These are phyloP conservation scores for Plasmodium fragile DNA, from an alignment of 169 alveolate species.

Conservation along the genomic window DNA sequence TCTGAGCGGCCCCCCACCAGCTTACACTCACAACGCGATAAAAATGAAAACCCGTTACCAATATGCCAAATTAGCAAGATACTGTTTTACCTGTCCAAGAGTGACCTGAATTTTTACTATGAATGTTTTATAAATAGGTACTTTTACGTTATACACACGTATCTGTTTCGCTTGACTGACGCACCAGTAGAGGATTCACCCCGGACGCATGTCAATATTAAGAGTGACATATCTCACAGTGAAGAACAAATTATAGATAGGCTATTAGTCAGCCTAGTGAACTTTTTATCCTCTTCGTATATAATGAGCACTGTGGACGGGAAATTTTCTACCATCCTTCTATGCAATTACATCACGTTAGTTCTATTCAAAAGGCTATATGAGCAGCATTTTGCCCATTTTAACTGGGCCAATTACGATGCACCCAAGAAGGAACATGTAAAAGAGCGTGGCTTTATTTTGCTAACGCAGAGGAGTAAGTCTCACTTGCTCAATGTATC, in stretches of 20 bases:
- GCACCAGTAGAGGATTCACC: background rate
- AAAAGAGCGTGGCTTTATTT: conserved; percentile 4
- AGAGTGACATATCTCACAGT: background rate
- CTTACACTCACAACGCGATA: background rate
- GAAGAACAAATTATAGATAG: conserved; percentile 28
- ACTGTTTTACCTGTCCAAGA: conserved; percentile 51
- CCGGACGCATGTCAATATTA: background rate
- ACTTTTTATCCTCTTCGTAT: conserved; percentile 51
- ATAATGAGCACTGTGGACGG: background rate
- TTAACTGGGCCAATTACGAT: conserved; percentile 5
- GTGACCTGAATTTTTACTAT: conserved; percentile 39
- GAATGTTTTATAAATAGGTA: conserved; percentile 36
- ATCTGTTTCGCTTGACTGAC: conserved; percentile 1
- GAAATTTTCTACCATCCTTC: background rate
- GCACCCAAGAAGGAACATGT: background rate
- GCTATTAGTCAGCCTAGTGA: conserved; percentile 36
- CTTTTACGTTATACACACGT: conserved; percentile 4
- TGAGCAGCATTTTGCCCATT: background rate
- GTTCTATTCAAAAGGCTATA: conserved; percentile 2
- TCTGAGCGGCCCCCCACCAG: background rate
- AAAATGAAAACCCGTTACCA: background rate
- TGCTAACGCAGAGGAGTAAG: background rate
- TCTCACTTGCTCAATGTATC: conserved; percentile 12
- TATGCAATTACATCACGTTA: conserved; percentile 22
- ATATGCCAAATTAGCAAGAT: conserved; percentile 1